A percentile compares a stretch with the other conserved stretches of the same genome.
phyloP scores from a whole-genome alignment of 108 stramenopile genomes.

The Pelagomonas calceolata region DNA sequence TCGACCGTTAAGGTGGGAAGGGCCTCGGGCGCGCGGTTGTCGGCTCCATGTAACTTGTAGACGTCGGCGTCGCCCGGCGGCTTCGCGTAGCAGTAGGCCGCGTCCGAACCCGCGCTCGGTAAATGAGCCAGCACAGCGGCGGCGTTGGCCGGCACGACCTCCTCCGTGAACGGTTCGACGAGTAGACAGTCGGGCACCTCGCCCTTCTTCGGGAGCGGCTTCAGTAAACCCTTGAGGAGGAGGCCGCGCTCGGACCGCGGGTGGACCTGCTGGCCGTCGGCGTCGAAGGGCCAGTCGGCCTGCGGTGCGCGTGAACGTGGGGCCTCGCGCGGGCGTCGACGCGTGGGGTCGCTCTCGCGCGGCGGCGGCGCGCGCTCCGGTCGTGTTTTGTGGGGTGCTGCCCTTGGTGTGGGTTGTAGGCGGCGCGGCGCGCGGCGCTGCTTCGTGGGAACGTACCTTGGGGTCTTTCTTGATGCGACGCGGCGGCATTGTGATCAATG shows the following conservation, averaged over 20 bases:
- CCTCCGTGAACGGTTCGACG: background rate
- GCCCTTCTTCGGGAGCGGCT: background rate
- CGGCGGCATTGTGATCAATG: background rate
- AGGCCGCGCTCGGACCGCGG: background rate
- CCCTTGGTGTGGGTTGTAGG: no score
- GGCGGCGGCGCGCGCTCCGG: no score
- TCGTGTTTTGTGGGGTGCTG: no score
- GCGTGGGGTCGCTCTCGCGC: no score
- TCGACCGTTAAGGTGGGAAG: background rate
- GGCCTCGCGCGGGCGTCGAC: no score
- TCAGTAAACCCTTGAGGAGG: background rate
- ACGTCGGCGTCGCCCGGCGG: background rate
- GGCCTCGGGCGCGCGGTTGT: background rate
- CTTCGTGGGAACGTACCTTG: background rate
- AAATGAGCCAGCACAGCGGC: background rate
- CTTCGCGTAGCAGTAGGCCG: background rate
- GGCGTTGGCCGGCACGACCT: background rate
- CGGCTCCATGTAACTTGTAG: background rate
- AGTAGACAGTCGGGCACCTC: background rate
- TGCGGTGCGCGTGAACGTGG: background rate
- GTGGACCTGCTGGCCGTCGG: background rate
- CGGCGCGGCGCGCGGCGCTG: background rate
- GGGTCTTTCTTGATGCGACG: background rate
- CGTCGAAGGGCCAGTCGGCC: background rate
- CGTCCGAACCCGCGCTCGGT: background rate